phyloP scores from a whole-genome alignment of 192 early-diverging fungal genomes.

The Phycomyces nitens region DNA sequence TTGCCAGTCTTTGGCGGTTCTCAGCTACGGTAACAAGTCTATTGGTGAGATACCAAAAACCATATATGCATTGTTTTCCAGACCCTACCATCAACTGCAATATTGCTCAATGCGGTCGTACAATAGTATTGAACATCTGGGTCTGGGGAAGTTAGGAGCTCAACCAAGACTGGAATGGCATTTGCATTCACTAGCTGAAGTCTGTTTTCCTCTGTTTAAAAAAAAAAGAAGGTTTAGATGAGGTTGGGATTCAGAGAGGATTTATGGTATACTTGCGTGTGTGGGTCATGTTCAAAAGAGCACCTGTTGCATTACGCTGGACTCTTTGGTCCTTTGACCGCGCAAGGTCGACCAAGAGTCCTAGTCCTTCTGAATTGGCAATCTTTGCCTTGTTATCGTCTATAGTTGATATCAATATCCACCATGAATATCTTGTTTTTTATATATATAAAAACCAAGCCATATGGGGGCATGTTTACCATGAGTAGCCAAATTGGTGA shows the following conservation, averaged over 20 bases:
- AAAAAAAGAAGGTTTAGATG: too few species aligned
- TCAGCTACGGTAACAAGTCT: conserved; percentile 21
- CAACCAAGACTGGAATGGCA: conserved; percentile 79
- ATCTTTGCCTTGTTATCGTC: conserved; percentile 90
- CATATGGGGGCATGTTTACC: conserved; percentile 35
- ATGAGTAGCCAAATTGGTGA: conserved; percentile 86
- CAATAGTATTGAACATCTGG: conserved; percentile 90
- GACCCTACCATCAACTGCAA: conserved; percentile 72
- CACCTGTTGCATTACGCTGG: conserved; percentile 87
- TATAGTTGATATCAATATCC: conserved; percentile 7
- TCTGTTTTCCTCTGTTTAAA: conserved; percentile 70
- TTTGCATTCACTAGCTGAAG: conserved; percentile 76
- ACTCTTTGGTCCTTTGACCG: conserved; percentile 79
- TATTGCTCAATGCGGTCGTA: conserved; percentile 85
- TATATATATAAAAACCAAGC: neutral
- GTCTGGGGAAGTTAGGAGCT: conserved; percentile 72
- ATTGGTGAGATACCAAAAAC: neutral
- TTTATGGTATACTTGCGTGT: conserved; percentile 50
- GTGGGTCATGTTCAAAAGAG: conserved; percentile 91
- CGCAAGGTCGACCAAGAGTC: conserved; percentile 70
- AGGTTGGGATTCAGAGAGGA: too few species aligned
- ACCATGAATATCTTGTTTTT: too few species aligned
- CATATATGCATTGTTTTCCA: neutral
- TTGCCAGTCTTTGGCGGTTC: conserved; percentile 62
- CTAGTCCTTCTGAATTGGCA: conserved; percentile 77